Evolutionary conservation across 177 flowering plant genomes (phyloP), one percentile per base, ranked within the genome.

Genomic region (Vitis hybrid): DNA sequence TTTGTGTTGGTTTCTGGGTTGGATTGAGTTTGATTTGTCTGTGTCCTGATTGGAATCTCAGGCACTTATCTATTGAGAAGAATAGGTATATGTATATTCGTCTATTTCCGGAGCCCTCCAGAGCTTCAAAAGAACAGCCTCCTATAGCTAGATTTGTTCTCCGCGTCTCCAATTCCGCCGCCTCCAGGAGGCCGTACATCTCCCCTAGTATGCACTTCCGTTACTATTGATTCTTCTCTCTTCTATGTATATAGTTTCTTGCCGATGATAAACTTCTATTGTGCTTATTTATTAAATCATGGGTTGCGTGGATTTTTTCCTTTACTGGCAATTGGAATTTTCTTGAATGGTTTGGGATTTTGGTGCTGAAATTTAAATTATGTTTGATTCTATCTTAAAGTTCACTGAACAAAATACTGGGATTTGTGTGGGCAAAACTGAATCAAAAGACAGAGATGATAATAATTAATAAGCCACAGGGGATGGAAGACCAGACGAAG

Each of bases 51-150:
- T 50, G 45, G 26, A n/a, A 4, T 64, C 23, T 45, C 62, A 94
- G 98, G 98, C 81, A 86, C 70, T 73, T 94, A 57, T 86, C 97
- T 1, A 74, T 94, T 0, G 97, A 94, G 85, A 94, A 84, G 86
- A 89, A 85, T 75, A 87, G 97, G 49, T 83, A 83, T 72, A 62
- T 89, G 60, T 86, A 81, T 73, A 73, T 94, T 34, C 87, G 92
- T 18, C 70, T 94, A n/a, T 91, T 87, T 67, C 98, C 97, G 0
- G 97, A 94, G 76, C 86, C 87, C 0, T 80, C 88, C 19, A 77
- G 86, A 17, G 56, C 73, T 1, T 70, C 89, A 2, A 92, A 87
- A 54, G 98, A 92, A 32, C 94, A 92, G 76, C 93, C 97, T 60
- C 97, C 97, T 2, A 62, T 89, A 15, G 97, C 95, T 18, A 80